Conservation (phyloP, 2,329 filamentous ascomycete genomes). For the Pyricularia pennisetigena region DNA sequence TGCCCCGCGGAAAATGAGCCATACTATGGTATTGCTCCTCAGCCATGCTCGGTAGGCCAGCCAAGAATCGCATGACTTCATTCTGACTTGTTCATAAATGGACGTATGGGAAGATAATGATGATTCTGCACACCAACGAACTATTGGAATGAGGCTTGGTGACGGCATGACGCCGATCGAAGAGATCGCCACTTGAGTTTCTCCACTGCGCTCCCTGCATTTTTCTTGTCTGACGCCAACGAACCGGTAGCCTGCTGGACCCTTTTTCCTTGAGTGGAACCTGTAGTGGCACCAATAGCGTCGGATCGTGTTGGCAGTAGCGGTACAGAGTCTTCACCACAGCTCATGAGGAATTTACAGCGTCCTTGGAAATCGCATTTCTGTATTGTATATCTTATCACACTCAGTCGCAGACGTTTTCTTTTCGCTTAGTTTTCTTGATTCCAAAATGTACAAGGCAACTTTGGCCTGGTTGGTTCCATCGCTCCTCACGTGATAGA, state of each 20-base stretch:
- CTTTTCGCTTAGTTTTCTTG: too few relatives aligned
- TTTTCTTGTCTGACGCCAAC: not conserved
- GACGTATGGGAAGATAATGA: not conserved
- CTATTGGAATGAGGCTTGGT: not conserved
- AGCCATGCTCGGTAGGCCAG: not conserved
- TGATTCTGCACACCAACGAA: not conserved
- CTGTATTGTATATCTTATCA: not conserved
- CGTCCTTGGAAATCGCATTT: not conserved
- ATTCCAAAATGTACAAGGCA: too few relatives aligned
- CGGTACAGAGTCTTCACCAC: not conserved
- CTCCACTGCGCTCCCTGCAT: not conserved
- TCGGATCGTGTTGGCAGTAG: too few relatives aligned
- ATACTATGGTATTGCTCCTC: not conserved
- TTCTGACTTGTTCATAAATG: not conserved
- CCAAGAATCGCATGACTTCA: constrained; percentile 1
- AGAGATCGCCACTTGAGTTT: not conserved
- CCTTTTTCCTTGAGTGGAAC: not conserved
- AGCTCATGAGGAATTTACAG: not conserved
- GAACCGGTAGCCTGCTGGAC: not conserved
- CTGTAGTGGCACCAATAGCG: too few relatives aligned
- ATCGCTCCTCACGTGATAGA: too few relatives aligned
- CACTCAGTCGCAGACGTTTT: too few relatives aligned
- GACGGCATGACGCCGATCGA: not conserved
- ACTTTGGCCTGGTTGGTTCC: too few relatives aligned
- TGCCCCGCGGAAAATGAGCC: not conserved